Percentiles rank a stretch among this genome's conserved stretches.
phyloP scores from a whole-genome alignment of 345 rosid species.

The sweet orange (Citrus sinensis) region DNA sequence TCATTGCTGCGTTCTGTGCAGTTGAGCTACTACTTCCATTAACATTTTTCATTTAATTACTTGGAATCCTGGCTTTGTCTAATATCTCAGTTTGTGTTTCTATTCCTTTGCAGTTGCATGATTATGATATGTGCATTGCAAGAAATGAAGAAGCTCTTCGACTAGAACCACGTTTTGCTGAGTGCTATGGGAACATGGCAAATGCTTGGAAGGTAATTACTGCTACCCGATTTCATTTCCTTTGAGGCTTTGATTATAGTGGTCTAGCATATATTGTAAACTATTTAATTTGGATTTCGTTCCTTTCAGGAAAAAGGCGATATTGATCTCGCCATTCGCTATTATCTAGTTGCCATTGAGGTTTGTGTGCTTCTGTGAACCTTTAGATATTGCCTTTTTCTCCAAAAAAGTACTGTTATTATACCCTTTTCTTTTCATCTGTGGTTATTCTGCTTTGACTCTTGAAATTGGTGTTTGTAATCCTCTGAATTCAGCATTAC shows the following conservation, averaged over 20 bases:
- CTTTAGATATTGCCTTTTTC: not conserved
- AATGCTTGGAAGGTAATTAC: conserved; percentile 92
- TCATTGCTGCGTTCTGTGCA: not conserved
- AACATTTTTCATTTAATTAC: not conserved
- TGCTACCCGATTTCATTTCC: not conserved
- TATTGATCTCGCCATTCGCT: conserved; percentile 84
- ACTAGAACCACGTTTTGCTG: conserved; percentile 89
- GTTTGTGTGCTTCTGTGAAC: conserved; percentile 35
- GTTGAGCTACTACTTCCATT: not conserved
- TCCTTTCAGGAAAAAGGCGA: conserved; percentile 89
- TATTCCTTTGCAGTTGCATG: conserved; percentile 57
- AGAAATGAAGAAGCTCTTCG: conserved; percentile 96
- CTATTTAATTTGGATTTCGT: not conserved
- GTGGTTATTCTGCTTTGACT: not conserved
- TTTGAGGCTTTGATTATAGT: not conserved
- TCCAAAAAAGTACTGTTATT: not conserved
- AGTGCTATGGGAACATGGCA: conserved; percentile 99
- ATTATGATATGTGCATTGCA: conserved; percentile 92
- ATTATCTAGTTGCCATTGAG: conserved; percentile 94
- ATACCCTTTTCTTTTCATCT: not conserved
- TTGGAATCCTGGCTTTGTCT: not conserved
- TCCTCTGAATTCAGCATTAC: not conserved
- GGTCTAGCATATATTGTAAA: not conserved
- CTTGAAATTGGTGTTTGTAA: not conserved
- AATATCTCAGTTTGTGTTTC: not conserved